These are phyloP conservation scores for Fusarium dimerum DNA, from an alignment of 2,329 filamentous ascomycete genomes.

Conservation along the genomic window DNA sequence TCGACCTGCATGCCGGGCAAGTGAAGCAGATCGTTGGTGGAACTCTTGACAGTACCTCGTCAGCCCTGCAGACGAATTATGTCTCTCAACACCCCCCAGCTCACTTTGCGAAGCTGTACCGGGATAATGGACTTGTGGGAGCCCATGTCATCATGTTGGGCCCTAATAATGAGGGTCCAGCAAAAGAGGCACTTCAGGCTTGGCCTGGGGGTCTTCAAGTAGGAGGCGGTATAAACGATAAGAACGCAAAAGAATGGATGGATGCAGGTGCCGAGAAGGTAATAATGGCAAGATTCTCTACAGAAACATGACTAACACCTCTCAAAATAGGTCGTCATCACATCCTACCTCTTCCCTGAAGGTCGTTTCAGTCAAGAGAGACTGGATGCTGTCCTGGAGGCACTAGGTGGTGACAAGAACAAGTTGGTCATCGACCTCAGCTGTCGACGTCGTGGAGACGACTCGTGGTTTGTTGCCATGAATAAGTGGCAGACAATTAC, in stretches of 20 bases:
- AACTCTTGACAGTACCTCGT: constrained; percentile 70
- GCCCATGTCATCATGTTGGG: constrained; percentile 98
- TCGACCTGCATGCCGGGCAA: constrained; percentile 94
- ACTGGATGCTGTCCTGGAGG: constrained; percentile 71
- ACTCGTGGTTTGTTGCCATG: constrained; percentile 95
- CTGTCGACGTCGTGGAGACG: constrained; percentile 71
- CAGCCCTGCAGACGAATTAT: constrained; percentile 84
- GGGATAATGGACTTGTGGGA: constrained; percentile 69
- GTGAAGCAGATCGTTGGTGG: constrained; percentile 99
- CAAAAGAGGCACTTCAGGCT: constrained; percentile 70
- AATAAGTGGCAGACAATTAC: constrained; percentile 99
- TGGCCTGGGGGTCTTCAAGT: constrained; percentile 86
- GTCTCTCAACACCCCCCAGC: constrained; percentile 80
- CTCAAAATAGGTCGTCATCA: constrained; percentile 79
- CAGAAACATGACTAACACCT: too few relatives aligned
- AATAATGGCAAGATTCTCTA: constrained; percentile 10
- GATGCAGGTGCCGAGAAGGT: constrained; percentile 88
- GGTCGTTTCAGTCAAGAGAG: constrained; percentile 78
- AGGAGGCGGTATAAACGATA: constrained; percentile 87
- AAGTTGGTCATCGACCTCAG: constrained; percentile 95
- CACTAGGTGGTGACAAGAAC: constrained; percentile 71
- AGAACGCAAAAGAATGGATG: constrained; percentile 85
- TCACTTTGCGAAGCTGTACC: constrained; percentile 82
- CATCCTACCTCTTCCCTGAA: constrained; percentile 87
- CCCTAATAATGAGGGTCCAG: constrained; percentile 79